Evolutionary conservation across 208 protist genomes (phyloP).

Genomic region (Trypanosomatidae sp.): DNA sequence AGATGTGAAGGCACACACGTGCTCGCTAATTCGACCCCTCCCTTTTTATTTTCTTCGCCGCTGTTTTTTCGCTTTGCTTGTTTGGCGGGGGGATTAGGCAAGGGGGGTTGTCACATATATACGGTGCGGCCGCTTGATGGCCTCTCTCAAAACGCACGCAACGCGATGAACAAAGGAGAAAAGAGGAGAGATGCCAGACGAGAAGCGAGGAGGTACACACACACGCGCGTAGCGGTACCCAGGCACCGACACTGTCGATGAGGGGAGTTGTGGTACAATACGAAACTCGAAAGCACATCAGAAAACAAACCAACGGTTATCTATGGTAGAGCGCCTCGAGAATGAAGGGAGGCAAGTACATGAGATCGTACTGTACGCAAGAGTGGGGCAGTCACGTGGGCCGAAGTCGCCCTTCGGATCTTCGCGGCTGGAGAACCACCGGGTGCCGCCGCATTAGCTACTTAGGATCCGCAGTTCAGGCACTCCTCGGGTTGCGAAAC

Average conservation of each 20-base stretch:
- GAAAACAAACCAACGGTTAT: not conserved
- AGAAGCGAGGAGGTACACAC: not conserved
- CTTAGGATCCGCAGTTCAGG: constrained; percentile 68
- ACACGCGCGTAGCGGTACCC: not conserved
- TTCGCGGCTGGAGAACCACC: not conserved
- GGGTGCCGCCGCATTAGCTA: not conserved
- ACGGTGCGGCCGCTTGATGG: not conserved
- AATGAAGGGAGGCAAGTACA: not conserved
- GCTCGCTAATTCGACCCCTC: not conserved
- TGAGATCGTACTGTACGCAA: not conserved
- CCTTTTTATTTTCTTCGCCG: too few species aligned
- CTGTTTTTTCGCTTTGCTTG: not conserved
- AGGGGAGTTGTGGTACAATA: not conserved
- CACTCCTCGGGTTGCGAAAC: constrained; percentile 69
- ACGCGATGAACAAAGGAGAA: not conserved
- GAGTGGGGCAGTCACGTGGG: not conserved
- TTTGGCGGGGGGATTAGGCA: not conserved
- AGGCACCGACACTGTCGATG: not conserved
- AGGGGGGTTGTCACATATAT: not conserved
- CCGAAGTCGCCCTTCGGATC: not conserved
- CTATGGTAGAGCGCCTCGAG: not conserved
- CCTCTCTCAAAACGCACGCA: not conserved
- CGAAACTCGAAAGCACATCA: not conserved
- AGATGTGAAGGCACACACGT: constrained; percentile 6
- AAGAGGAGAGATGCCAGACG: not conserved